Evolutionary conservation across 352 stramenopile genomes (phyloP).

Genomic region (Paralagenidium karlingii): DNA sequence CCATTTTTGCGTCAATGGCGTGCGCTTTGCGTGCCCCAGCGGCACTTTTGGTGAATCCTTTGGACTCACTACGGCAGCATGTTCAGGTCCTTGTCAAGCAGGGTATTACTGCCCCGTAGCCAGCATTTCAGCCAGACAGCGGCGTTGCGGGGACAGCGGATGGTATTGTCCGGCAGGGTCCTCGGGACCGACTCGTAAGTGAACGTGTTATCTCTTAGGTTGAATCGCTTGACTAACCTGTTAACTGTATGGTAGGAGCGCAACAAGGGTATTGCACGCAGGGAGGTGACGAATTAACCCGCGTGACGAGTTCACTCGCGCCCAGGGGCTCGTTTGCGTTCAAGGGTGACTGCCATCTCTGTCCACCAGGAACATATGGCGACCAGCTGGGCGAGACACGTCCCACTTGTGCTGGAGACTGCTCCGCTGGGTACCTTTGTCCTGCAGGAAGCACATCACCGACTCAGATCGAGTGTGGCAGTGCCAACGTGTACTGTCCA

Average conservation of each 20-base stretch:
- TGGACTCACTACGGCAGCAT: neutral
- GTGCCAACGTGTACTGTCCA: constrained; percentile 33
- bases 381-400: constrained; percentile 17
- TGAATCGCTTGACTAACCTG: too few relatives aligned
- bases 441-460: constrained; percentile 26
- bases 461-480: constrained; percentile 32
- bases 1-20: constrained; percentile 55
- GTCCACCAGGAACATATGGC: constrained; percentile 51
- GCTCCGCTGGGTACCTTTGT: constrained; percentile 56
- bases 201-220: too few relatives aligned
- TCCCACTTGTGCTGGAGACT: constrained; percentile 38
- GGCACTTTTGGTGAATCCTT: constrained; percentile 19
- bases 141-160: neutral
- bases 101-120: too few relatives aligned
- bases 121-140: too few relatives aligned
- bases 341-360: constrained; percentile 38
- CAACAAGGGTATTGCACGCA: neutral
- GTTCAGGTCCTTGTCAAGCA: constrained; percentile 3
- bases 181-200: constrained; percentile 7
- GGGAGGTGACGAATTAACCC: constrained; percentile 4
- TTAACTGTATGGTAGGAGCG: neutral
- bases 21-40: constrained; percentile 15
- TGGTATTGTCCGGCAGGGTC: constrained; percentile 17
- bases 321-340: constrained; percentile 41
- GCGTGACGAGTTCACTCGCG: constrained; percentile 15